phyloP scores from a whole-genome alignment of 768 basidiomycete species.

The Tulasnella sp. region DNA sequence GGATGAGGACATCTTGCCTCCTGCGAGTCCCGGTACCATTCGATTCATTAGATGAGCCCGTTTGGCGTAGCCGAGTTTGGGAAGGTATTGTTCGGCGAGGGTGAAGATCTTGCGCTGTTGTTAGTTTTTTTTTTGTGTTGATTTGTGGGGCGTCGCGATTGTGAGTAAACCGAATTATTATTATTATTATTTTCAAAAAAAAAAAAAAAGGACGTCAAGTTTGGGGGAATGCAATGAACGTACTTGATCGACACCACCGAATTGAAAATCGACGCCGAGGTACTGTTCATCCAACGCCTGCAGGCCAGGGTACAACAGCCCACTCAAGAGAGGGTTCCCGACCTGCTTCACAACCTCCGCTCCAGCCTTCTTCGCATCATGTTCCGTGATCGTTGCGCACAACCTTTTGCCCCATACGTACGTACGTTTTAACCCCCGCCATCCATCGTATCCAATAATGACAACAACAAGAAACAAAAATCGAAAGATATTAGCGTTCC shows the following conservation, averaged over 20 bases:
- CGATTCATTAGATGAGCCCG: constrained; percentile 96
- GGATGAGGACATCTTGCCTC: constrained; percentile 97
- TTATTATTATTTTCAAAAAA: not conserved
- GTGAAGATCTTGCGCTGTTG: constrained; percentile 92
- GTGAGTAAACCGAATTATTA: too few relatives aligned
- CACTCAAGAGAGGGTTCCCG: constrained; percentile 80
- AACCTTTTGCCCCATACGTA: too few relatives aligned
- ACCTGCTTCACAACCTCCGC: constrained; percentile 99
- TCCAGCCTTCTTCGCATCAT: constrained; percentile 96
- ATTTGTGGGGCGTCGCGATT: not conserved
- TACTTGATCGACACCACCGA: constrained; percentile 96
- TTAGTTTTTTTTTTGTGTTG: constrained; percentile 4
- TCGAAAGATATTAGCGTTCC: too few relatives aligned
- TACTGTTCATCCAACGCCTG: constrained; percentile 98
- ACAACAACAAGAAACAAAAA: too few relatives aligned
- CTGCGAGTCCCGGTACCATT: constrained; percentile 91
- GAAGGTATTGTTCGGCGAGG: constrained; percentile 92
- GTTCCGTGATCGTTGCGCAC: constrained; percentile 83
- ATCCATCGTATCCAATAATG: too few relatives aligned
- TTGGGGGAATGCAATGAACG: too few relatives aligned
- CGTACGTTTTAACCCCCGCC: too few relatives aligned
- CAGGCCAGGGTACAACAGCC: constrained; percentile 88
- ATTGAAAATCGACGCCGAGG: constrained; percentile 91
- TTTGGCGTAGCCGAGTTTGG: constrained; percentile 82
- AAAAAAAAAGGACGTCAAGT: constrained; percentile 21